Evolutionary conservation across 306 rosid genomes (phyloP).

Genomic region (Dalbergia oliveri): DNA sequence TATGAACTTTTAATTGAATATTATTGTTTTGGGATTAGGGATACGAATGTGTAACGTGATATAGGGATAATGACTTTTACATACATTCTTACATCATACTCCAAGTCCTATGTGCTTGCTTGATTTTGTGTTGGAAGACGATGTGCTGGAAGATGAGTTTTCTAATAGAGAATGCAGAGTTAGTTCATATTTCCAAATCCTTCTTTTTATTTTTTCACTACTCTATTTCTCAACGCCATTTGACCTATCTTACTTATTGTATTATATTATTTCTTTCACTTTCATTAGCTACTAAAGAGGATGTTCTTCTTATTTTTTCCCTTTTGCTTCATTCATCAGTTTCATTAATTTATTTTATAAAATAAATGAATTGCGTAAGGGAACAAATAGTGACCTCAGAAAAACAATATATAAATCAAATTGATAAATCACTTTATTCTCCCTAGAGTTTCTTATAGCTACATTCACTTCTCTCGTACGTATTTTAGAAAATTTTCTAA

Average conservation of each 20-base stretch:
- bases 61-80: neutral
- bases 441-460: neutral
- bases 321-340: slow-evolving; percentile 12
- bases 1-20: neutral
- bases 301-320: slow-evolving; percentile 21
- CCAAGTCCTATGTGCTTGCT: neutral
- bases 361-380: slow-evolving; percentile 9
- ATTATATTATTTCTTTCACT: slow-evolving; percentile 32
- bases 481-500: neutral
- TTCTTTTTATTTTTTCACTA: neutral
- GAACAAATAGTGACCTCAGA: neutral
- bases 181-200: slow-evolving; percentile 18
- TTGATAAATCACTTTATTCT: neutral
- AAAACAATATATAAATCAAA: neutral
- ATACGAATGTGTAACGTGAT: neutral
- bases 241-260: slow-evolving; percentile 18
- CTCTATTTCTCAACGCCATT: slow-evolving; percentile 9
- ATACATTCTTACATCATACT: neutral
- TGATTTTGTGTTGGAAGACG: neutral
- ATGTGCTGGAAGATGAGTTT: neutral
- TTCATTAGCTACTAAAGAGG: neutral
- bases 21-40: neutral
- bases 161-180: neutral
- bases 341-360: slow-evolving; percentile 21
- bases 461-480: neutral